Evolutionary conservation across 2,329 filamentous ascomycete species (phyloP).

Genomic region (Penicillium sp.): DNA sequence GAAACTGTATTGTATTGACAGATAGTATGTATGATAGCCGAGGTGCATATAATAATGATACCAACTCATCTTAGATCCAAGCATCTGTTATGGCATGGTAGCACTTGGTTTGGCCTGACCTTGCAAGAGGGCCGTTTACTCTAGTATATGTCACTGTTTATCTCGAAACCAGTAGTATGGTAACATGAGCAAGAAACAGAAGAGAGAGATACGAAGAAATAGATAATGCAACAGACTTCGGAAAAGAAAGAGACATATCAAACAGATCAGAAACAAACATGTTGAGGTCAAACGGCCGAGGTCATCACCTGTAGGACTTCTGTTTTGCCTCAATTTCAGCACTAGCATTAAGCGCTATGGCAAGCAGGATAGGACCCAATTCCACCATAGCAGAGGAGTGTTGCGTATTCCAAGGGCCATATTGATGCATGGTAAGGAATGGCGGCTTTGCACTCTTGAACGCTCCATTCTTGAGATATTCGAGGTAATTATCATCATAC

Average conservation of each 20-base stretch:
- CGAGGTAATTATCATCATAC: constrained; percentile 3
- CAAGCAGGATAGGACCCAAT: constrained; percentile 14
- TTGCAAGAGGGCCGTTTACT: too few species aligned
- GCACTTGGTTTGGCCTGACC: too few species aligned
- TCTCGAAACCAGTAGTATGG: too few species aligned
- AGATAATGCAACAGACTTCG: too few species aligned
- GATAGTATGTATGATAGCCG: background rate
- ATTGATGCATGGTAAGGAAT: constrained; percentile 16
- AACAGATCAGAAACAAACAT: too few species aligned
- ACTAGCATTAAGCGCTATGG: background rate
- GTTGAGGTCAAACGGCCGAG: too few species aligned
- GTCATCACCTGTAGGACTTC: too few species aligned
- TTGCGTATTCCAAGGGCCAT: constrained; percentile 15
- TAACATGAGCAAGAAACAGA: too few species aligned
- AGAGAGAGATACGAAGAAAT: too few species aligned
- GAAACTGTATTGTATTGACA: background rate
- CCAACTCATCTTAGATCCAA: background rate
- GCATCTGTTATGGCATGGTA: too few species aligned
- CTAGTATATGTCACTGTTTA: too few species aligned
- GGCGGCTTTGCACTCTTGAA: background rate
- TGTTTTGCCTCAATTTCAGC: background rate
- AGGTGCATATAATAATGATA: background rate
- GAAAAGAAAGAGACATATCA: too few species aligned
- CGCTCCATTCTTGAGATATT: background rate
- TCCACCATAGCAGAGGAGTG: constrained; percentile 2